Evolutionary conservation across 495 filamentous ascomycete genomes (phyloP).

Genomic region (Neurospora cerealis): DNA sequence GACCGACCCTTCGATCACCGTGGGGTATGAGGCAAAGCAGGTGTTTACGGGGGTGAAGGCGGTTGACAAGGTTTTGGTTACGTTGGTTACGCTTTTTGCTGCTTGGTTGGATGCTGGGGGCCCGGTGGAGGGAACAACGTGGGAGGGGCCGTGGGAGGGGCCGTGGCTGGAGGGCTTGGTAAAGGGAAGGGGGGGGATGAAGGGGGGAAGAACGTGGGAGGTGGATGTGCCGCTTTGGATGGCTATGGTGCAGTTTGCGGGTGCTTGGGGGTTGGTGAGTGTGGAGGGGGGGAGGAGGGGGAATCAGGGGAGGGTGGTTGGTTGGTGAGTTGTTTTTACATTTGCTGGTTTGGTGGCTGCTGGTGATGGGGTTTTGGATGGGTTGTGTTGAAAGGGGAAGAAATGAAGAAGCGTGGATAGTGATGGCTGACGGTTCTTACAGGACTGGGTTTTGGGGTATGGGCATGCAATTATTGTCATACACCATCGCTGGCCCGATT

Average conservation of each 20-base stretch:
- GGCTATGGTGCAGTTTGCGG: conserved; percentile 45
- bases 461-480: conserved; percentile 42
- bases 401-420: not conserved
- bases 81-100: conserved; percentile 47
- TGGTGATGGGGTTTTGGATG: not conserved
- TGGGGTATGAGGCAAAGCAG: not conserved
- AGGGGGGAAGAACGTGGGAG: conserved; percentile 25
- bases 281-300: conserved; percentile 48
- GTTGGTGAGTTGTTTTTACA: conserved; percentile 34
- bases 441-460: conserved; percentile 44
- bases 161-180: not conserved
- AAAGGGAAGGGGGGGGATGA: conserved; percentile 6
- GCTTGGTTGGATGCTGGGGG: conserved; percentile 31
- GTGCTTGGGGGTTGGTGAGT: conserved; percentile 44
- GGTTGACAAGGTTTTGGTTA: conserved; percentile 38
- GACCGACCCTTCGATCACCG: not conserved
- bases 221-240: conserved; percentile 37
- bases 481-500: conserved; percentile 44
- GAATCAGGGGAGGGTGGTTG: conserved; percentile 40
- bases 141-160: not conserved
- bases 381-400: not conserved
- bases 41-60: conserved; percentile 41
- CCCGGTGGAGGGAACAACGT: not conserved
- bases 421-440: not conserved
- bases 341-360: not conserved